Evolutionary conservation across 1,284 basidiomycete genomes (phyloP).

Genomic region (Chalciporus sp.): DNA sequence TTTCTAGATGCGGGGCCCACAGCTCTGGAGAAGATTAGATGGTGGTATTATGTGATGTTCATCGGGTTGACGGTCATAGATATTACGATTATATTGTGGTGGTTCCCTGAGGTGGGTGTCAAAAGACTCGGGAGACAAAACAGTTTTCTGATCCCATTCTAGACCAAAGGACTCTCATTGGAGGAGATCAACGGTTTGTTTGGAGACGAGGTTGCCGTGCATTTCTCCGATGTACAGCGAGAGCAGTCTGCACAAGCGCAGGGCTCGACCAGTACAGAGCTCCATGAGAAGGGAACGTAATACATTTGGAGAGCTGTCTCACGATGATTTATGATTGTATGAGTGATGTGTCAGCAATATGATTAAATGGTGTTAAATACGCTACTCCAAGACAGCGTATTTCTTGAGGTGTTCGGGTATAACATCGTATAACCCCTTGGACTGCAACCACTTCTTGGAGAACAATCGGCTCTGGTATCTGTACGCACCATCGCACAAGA

Average conservation of each 20-base stretch:
- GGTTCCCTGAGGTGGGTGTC: constrained; percentile 1
- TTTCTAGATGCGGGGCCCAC: constrained; percentile 18
- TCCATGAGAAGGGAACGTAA: background rate
- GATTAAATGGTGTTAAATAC: background rate
- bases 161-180: constrained; percentile 4
- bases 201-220: background rate
- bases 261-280: background rate
- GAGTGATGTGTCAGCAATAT: background rate
- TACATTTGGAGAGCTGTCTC: background rate
- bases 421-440: constrained; percentile 77
- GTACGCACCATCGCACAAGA: constrained; percentile 95
- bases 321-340: background rate
- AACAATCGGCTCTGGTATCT: constrained; percentile 96
- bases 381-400: constrained; percentile 84
- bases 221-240: background rate
- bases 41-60: constrained; percentile 17
- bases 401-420: constrained; percentile 88
- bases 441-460: constrained; percentile 91
- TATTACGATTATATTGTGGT: constrained; percentile 7
- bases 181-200: constrained; percentile 2
- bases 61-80: constrained; percentile 7
- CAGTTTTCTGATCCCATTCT: no score
- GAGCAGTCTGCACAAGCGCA: background rate
- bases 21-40: constrained; percentile 16
- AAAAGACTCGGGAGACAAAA: no score